Base-by-base conservation (phyloP, 1,139 yeast species). In the Meyerozyma guilliermondii region DNA sequence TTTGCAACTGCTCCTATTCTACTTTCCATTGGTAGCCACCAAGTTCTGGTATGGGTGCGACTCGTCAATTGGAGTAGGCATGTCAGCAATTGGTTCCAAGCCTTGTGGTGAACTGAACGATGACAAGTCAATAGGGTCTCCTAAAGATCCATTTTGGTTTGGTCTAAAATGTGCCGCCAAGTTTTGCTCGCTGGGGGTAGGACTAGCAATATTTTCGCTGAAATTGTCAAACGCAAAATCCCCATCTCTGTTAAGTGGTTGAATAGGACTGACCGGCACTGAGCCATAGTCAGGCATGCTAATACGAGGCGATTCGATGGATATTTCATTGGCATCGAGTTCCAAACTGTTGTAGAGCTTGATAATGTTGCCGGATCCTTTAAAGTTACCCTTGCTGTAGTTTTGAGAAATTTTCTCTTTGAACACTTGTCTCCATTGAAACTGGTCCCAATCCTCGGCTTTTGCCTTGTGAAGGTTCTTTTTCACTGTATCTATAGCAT, bases 351-450 rank as follows among this genome's bases (percentile, higher is more conserved):
- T 57, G 49, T 64, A 68, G 45, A 69, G 63, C 40, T 54, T 53
- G 18, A 55, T 40, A 35, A 69, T 63, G 46, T 65, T 62, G 6
- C 74, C 74, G 39, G 42, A 46, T 6, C 75, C 75, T 43, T 53
- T 59, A 48, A 59, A 60, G 44, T 39, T 46, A 30, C 49, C 51
- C 16, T 33, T 26, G 16, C 41, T 16, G 28, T 41, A 41, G n/a
- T 34, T 35, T 13, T 40, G 30, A 2, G 27, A 35, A 29, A 47
- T 37, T 8, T 11, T 11, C 1, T 41, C 39, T 51, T 74, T 74
- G 52, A 71, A 62, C 18, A 65, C 62, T 38, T 50, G 53, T 39
- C 63, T 57, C 78, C 79, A 75, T 40, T 72, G 69, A 41, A 51
- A 46, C 31, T 59, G 65, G 40, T 52, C 50, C 80, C 80, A 75